Base-by-base conservation (phyloP, 1,139 yeast genomes). In the Blastobotrys persicus region DNA sequence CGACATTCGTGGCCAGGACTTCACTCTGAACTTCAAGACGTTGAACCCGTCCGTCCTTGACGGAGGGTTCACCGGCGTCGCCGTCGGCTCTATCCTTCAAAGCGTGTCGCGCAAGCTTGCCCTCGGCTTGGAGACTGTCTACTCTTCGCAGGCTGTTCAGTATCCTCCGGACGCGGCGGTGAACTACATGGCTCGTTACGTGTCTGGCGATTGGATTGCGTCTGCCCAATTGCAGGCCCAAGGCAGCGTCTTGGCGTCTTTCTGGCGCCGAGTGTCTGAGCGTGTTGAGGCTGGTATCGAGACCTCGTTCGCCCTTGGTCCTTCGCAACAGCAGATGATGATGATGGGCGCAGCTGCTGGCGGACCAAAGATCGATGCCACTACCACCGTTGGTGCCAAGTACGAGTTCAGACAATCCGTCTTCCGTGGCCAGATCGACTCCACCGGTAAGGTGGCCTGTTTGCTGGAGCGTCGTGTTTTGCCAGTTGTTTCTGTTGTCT, bases 271-370 rank as follows among this genome's bases (percentile, higher is more conserved):
- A 69, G 89, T 91, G 60, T 79, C 94, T 52, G 91, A 88, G 63
- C 86, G 85, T 68, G 95, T 92, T 55, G 98, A 92, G 75, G 98
- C 96, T 53, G 98, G 97, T 73, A 77, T 92, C 59, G 98, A 92
- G 76, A 86, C 97, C 52, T 87, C 88, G 61, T 69, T 92, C 61
- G 82, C 85, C 62, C 88, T 92, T 43, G 79, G 85, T 56, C 79
- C 87, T 71, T 78, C 86, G 58, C 85, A 88, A 56, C 76, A 64
- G 52, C 67, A 65, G 55, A 61, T 66, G 45, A 62, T 73, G 69
- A 68, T 88, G 74, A 77, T 84, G 78, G 91, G 89, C 53, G 81
- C 87, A 51, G 88, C 94, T 55, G 91, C 95, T 42, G 81, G 87
- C 51, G 88, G 92, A 55, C 91, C 95, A 42, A 82, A 84, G 47